Evolutionary conservation across 495 filamentous ascomycete species (phyloP).

Genomic region (Sporormia fimetaria): DNA sequence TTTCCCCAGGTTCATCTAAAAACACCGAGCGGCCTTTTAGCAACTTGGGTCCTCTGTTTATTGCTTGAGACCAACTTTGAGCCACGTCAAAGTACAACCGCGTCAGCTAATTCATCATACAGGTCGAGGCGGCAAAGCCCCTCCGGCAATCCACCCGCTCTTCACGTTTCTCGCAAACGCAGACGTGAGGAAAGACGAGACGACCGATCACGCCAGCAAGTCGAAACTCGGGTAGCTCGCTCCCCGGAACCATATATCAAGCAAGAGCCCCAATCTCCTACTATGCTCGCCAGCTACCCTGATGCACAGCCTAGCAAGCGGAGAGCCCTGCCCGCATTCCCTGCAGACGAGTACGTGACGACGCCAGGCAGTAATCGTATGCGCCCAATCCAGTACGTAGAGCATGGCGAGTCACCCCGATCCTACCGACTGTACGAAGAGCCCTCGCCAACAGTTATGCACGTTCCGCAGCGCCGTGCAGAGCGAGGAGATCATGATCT

Average conservation of each 20-base stretch:
- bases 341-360: slow-evolving; percentile 34
- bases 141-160: slow-evolving; percentile 2
- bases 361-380: slow-evolving; percentile 35
- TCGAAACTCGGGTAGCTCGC: slow-evolving; percentile 24
- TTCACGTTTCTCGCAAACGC: slow-evolving; percentile 17
- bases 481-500: slow-evolving; percentile 47
- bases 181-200: slow-evolving; percentile 24
- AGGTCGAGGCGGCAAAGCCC: slow-evolving; percentile 22
- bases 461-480: slow-evolving; percentile 34
- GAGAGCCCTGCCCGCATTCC: slow-evolving; percentile 43
- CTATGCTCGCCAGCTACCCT: slow-evolving; percentile 42
- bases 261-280: slow-evolving; percentile 74
- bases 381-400: slow-evolving; percentile 21
- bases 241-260: slow-evolving; percentile 58
- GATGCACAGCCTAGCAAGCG: slow-evolving; percentile 31
- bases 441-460: slow-evolving; percentile 34
- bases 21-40: too few relatives aligned
- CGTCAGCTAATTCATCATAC: background rate
- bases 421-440: slow-evolving; percentile 27
- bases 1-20: background rate
- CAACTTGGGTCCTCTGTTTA: too few relatives aligned
- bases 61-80: background rate
- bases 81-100: too few relatives aligned
- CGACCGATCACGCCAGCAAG: slow-evolving; percentile 41
- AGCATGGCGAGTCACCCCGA: slow-evolving; percentile 18